phyloP scores from a whole-genome alignment of 2,329 filamentous ascomycete species.

The Aspergillus japonicus region DNA sequence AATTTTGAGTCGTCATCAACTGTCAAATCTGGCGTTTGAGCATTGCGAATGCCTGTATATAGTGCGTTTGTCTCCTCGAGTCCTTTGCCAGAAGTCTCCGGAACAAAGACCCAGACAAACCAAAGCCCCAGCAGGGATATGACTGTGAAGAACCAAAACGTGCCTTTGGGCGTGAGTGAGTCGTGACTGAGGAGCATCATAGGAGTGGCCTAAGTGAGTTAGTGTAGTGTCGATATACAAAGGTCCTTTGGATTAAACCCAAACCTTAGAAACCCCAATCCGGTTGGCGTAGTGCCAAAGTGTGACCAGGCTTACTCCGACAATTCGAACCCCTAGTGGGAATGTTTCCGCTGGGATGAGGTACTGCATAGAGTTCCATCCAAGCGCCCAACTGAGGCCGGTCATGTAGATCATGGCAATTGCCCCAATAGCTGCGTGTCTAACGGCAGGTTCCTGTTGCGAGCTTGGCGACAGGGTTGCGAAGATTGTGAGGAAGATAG shows the following conservation, averaged over 20 bases:
- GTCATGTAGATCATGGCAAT: constrained; percentile 7
- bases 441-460: constrained; percentile 4
- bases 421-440: constrained; percentile 35
- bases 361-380: constrained; percentile 10
- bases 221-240: background rate
- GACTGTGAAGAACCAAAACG: constrained; percentile 12
- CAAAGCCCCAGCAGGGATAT: constrained; percentile 7
- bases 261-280: constrained; percentile 5
- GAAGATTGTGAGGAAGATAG: constrained; percentile 13
- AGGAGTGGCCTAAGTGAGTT: background rate
- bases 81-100: constrained; percentile 6
- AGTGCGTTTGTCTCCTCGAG: constrained; percentile 7
- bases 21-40: background rate
- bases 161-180: constrained; percentile 24
- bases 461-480: background rate
- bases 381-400: constrained; percentile 4
- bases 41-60: background rate
- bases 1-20: background rate
- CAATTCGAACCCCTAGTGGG: background rate
- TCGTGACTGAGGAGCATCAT: constrained; percentile 30
- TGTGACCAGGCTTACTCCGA: background rate
- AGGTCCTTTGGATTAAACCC: background rate
- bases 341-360: constrained; percentile 4
- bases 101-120: constrained; percentile 5
- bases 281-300: constrained; percentile 6